Base-by-base conservation (phyloP, 768 basidiomycete genomes). In the Serendipita sp. region DNA sequence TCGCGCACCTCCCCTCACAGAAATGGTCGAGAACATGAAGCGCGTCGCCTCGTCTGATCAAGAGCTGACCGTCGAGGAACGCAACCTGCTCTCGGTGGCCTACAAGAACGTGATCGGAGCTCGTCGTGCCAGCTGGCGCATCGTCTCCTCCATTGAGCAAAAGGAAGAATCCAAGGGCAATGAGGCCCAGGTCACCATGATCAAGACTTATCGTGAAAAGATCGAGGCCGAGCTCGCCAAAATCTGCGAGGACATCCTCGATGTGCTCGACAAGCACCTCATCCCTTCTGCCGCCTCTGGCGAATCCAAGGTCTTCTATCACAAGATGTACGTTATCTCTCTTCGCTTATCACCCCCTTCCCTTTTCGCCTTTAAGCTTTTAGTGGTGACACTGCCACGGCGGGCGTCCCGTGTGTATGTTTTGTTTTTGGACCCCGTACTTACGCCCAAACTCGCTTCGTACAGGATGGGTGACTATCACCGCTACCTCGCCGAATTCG, bases 11-110 rank as follows among this genome's bases (percentile, higher is more conserved):
- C 45, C 20, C n/a, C 45, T 48, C n/a, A 7, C 45, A 58, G 90
- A 96, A 76, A 96, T 96, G 94, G 94, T 96, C 68, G 90, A 92
- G 77, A 95, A 94, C 83, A 98, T 98, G 94, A 97, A 97, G 85
- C 84, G 84, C 66, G 94, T 97, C 68, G 94, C 94, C 63, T 93
- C 91, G 33, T 93, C 92, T 64, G 92, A 95, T 82, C 89, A 94
- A 76, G 94, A 98, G 71, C 88, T 97, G 71, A 95, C 93, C 65
- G 92, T 97, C 48, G 94, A 98, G 78, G 94, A 98, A 77, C 92
- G 94, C 66, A 98, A 97, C 75, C 84, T 98, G 62, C 82, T 98
- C 63, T 96, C 92, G 11, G 94, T 97, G 64, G 94, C 94, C 17
- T 98, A 96, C 82, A 97, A 98, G 88, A 98, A 98, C 76, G 92